Percentiles rank a stretch among this genome's conserved stretches.
These are phyloP conservation scores for Naganishia vaughanmartiniae DNA, from an alignment of 768 basidiomycete species.

Conservation along the genomic window DNA sequence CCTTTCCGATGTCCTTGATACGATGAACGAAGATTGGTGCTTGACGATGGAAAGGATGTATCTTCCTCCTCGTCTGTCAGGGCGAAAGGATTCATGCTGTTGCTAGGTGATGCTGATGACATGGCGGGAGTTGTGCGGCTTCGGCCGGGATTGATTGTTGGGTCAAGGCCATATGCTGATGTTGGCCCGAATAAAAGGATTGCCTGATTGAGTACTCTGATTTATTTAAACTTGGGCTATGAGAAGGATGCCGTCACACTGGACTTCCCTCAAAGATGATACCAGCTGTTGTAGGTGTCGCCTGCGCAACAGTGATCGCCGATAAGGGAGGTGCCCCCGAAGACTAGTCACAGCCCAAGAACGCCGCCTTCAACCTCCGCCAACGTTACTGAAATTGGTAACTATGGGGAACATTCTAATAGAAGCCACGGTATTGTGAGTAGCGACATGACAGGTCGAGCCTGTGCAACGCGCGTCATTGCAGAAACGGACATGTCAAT, in stretches of 20 bases:
- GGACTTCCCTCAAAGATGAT: neutral
- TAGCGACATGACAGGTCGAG: no score
- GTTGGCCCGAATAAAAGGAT: neutral
- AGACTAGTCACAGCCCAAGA: no score
- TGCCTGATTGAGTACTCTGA: no score
- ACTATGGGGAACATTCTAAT: no score
- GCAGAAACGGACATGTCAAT: neutral
- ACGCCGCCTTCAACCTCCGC: no score
- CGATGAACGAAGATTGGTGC: neutral
- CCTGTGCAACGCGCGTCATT: no score
- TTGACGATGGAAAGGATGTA: conserved; percentile 18
- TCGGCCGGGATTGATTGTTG: neutral
- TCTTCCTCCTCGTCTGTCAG: conserved; percentile 10
- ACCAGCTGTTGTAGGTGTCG: neutral
- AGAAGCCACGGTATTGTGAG: no score
- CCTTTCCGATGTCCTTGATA: neutral
- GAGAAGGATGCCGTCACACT: neutral
- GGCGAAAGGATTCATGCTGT: conserved; percentile 24
- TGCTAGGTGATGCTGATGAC: conserved; percentile 24
- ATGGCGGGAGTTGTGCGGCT: neutral
- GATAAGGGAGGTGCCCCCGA: neutral
- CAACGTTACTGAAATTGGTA: no score
- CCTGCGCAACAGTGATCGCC: neutral
- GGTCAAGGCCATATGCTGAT: neutral
- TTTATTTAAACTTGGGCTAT: neutral